phyloP scores from a whole-genome alignment of 768 basidiomycete species.

The Trametes cinnabarina region DNA sequence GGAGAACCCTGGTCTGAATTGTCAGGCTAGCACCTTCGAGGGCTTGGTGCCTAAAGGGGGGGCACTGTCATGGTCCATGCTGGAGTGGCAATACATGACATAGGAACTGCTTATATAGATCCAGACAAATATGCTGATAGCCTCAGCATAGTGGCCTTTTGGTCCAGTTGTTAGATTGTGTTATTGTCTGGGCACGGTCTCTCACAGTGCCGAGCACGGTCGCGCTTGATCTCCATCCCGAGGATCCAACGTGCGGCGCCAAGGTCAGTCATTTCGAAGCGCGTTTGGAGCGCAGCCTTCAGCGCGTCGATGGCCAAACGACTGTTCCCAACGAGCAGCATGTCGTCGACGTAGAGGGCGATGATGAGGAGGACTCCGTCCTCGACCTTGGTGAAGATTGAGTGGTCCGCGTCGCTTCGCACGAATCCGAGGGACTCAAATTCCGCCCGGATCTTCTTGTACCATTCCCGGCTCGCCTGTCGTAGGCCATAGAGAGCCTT shows the following conservation, averaged over 20 bases:
- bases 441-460: background rate
- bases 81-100: too few relatives aligned
- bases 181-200: too few relatives aligned
- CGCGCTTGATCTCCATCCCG: constrained; percentile 16
- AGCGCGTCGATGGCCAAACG: background rate
- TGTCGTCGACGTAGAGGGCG: constrained; percentile 9
- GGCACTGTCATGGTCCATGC: too few relatives aligned
- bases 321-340: background rate
- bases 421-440: background rate
- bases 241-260: background rate
- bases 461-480: constrained; percentile 15
- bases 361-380: background rate
- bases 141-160: too few relatives aligned
- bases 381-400: background rate
- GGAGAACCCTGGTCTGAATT: too few relatives aligned
- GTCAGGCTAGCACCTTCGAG: too few relatives aligned
- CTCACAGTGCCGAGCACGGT: background rate
- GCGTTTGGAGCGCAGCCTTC: background rate
- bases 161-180: too few relatives aligned
- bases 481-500: constrained; percentile 16
- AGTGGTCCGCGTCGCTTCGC: background rate
- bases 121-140: too few relatives aligned
- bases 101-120: too few relatives aligned
- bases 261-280: constrained; percentile 1
- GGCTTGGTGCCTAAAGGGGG: too few relatives aligned